phyloP scores from a whole-genome alignment of 495 filamentous ascomycete genomes.

The Cudoniella acicularis region DNA sequence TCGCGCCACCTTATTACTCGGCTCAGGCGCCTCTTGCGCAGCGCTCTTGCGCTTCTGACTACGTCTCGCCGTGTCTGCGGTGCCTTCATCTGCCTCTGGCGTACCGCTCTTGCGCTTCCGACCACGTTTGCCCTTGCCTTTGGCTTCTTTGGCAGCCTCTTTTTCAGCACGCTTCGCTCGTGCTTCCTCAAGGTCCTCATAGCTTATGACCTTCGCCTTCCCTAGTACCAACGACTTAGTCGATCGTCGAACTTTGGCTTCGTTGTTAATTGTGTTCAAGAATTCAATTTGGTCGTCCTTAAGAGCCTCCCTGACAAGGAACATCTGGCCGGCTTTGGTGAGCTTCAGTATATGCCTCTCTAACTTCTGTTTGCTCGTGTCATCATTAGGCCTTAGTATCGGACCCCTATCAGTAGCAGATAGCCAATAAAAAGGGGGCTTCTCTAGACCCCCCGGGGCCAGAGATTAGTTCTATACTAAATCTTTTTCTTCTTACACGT shows the following conservation, averaged over 20 bases:
- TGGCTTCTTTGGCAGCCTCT: constrained; percentile 2
- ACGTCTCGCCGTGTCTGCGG: too few relatives aligned
- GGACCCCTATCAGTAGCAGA: too few relatives aligned
- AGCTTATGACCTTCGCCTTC: constrained; percentile 31
- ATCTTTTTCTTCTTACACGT: too few relatives aligned
- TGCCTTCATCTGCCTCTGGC: not conserved
- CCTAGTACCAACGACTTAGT: not conserved
- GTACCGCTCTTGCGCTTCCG: too few relatives aligned
- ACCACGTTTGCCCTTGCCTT: constrained; percentile 3
- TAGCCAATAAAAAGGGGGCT: too few relatives aligned
- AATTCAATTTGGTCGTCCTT: not conserved
- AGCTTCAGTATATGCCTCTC: constrained; percentile 26
- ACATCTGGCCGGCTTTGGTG: not conserved
- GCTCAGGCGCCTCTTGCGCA: constrained; percentile 12
- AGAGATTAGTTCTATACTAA: too few relatives aligned
- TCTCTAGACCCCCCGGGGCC: too few relatives aligned
- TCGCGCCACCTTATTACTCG: constrained; percentile 9
- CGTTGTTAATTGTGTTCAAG: not conserved
- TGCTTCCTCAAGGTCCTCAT: constrained; percentile 31
- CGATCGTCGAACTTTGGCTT: not conserved
- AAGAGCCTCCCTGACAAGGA: not conserved
- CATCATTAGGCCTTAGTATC: too few relatives aligned
- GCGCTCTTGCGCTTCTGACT: constrained; percentile 26
- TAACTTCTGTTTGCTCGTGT: constrained; percentile 25
- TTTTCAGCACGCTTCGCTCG: constrained; percentile 28